A percentile compares a stretch with the other conserved stretches of the same genome.
These are phyloP conservation scores for Trametopsis cervina DNA, from an alignment of 768 basidiomycete species.

Conservation along the genomic window DNA sequence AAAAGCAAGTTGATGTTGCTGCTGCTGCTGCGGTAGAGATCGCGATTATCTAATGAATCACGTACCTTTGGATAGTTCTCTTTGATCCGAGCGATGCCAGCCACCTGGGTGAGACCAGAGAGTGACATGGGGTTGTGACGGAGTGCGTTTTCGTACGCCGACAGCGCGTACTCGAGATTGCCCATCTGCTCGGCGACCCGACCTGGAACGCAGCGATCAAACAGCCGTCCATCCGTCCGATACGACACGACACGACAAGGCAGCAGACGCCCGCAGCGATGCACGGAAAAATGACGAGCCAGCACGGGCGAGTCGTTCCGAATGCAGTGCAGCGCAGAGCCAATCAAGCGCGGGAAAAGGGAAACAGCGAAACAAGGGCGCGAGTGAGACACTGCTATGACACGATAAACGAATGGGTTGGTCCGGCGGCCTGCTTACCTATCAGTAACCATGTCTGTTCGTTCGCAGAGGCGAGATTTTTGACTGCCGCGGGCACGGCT, in stretches of 20 bases:
- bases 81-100: conserved; percentile 93
- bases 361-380: no score
- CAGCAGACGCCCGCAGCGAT: no score
- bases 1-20: no score
- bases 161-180: conserved; percentile 87
- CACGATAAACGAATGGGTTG: no score
- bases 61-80: conserved; percentile 94
- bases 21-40: not conserved
- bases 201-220: conserved; percentile 38
- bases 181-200: conserved; percentile 94
- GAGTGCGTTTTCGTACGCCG: conserved; percentile 91
- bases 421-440: conserved; percentile 61
- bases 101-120: conserved; percentile 87
- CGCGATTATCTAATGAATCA: conserved; percentile 8
- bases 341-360: no score
- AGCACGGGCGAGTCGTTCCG: no score
- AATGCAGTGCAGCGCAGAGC: no score
- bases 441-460: conserved; percentile 95
- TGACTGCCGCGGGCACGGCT: conserved; percentile 39
- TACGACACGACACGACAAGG: no score
- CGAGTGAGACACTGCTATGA: no score
- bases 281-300: no score
- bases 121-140: conserved; percentile 92
- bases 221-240: no score
- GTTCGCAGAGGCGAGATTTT: conserved; percentile 79